Percentiles rank a stretch among this genome's conserved stretches.
These are phyloP conservation scores for Tolypocladium capitatum DNA, from an alignment of 2,329 filamentous ascomycete genomes.

Conservation along the genomic window DNA sequence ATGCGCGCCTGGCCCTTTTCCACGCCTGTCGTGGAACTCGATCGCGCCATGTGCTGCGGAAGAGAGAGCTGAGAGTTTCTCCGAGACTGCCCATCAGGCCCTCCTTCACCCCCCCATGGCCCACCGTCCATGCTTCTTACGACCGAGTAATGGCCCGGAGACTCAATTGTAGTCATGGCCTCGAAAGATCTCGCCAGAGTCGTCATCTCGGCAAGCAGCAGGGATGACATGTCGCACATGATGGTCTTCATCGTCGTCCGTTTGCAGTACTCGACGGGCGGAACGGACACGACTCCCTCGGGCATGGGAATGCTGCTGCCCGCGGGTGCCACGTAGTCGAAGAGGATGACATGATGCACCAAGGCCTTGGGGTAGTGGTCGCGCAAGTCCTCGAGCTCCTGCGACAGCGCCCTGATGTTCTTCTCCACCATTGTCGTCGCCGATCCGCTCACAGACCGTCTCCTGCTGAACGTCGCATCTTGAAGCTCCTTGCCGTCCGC, in stretches of 20 bases:
- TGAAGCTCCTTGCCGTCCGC: constrained; percentile 65
- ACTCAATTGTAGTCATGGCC: constrained; percentile 62
- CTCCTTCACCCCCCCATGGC: constrained; percentile 27
- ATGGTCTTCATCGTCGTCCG: constrained; percentile 70
- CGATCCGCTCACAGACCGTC: constrained; percentile 37
- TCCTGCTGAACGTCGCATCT: constrained; percentile 37
- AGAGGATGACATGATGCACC: constrained; percentile 66
- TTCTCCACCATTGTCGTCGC: constrained; percentile 38
- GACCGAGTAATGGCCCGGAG: constrained; percentile 44
- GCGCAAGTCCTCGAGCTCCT: constrained; percentile 57
- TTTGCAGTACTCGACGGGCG: constrained; percentile 52
- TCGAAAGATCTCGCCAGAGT: constrained; percentile 61
- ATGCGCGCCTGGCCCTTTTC: constrained; percentile 57
- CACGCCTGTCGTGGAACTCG: constrained; percentile 38
- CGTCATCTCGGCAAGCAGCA: constrained; percentile 64
- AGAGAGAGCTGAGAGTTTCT: constrained; percentile 43
- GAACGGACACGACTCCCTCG: constrained; percentile 59
- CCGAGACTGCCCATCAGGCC: constrained; percentile 24
- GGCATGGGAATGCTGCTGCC: constrained; percentile 41
- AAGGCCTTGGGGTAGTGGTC: constrained; percentile 65
- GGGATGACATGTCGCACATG: constrained; percentile 65
- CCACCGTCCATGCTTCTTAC: constrained; percentile 26
- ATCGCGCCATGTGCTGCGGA: constrained; percentile 29
- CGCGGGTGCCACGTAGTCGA: constrained; percentile 49
- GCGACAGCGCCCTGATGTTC: constrained; percentile 45